Percentiles rank a stretch among this genome's conserved stretches.
Evolutionary conservation across 2,329 filamentous ascomycete genomes (phyloP).

Genomic region (Ophiostoma sp.): DNA sequence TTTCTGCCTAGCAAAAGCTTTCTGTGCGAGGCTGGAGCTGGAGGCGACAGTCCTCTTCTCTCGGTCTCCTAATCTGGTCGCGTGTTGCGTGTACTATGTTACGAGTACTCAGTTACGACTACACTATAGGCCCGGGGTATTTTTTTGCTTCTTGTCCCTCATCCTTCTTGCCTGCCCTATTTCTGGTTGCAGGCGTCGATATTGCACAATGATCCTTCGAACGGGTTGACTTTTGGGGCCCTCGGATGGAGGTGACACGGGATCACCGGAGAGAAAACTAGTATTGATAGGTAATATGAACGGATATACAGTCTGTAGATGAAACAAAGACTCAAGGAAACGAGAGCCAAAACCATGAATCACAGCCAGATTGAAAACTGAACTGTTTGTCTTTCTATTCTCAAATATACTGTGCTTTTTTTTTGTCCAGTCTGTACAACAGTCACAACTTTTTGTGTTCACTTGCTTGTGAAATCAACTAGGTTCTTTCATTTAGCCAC

Average conservation of each 20-base stretch:
- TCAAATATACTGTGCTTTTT: neutral
- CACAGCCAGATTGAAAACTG: neutral
- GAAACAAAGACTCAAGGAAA: neutral
- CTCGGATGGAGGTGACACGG: neutral
- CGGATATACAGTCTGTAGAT: neutral
- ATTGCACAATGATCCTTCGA: neutral
- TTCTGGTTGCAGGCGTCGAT: neutral
- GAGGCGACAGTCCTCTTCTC: neutral
- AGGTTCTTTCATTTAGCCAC: slow-evolving; percentile 5
- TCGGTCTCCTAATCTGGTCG: neutral
- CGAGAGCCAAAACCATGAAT: too few species aligned
- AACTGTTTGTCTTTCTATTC: neutral
- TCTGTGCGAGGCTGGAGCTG: neutral
- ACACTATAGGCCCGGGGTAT: neutral
- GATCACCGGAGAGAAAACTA: neutral
- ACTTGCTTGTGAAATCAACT: neutral
- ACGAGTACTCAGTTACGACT: neutral
- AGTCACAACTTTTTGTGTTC: neutral
- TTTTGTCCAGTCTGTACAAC: neutral
- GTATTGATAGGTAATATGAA: neutral
- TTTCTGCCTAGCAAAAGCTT: too few species aligned
- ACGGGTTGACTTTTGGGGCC: neutral
- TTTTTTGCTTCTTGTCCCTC: neutral
- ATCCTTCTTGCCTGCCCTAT: neutral
- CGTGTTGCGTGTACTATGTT: neutral